These are phyloP conservation scores for Dunaliella primolecta DNA, from an alignment of 139 green algal genomes.

Conservation along the genomic window DNA sequence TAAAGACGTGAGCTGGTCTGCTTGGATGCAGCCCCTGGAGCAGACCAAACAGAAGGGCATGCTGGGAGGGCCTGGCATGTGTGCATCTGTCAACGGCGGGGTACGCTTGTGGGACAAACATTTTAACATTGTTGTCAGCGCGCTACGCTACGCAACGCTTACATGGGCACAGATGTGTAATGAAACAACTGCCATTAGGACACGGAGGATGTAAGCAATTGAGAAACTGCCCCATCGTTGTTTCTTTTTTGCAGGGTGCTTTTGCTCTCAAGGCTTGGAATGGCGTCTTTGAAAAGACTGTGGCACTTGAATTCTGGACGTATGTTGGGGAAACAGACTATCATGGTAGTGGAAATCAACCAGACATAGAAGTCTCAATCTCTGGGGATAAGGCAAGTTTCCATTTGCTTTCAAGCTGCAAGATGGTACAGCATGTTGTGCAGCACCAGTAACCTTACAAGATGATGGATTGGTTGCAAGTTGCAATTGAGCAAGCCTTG, in stretches of 20 bases:
- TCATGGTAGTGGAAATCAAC: background rate
- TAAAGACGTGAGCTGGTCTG: background rate
- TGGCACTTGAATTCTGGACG: background rate
- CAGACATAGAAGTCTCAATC: background rate
- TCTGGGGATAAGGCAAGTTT: background rate
- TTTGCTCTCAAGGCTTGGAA: constrained; percentile 7
- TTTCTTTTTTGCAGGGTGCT: background rate
- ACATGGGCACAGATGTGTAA: no score
- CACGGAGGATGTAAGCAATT: no score
- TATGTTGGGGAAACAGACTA: background rate
- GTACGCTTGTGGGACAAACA: no score
- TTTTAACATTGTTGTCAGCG: no score
- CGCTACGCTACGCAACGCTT: no score
- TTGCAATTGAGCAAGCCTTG: no score
- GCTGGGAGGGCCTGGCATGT: background rate
- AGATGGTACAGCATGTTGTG: no score
- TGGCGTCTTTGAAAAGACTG: constrained; percentile 5
- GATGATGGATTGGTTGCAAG: no score
- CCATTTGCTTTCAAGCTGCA: no score
- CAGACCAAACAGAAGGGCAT: background rate
- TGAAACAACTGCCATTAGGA: no score
- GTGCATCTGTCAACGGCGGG: background rate
- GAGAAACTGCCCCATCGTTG: no score
- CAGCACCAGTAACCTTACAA: no score
- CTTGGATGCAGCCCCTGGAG: background rate